Percentiles rank a stretch among this genome's conserved stretches.
Conservation (phyloP, 768 basidiomycete genomes). For the Gloeopeniophorella convolvens region DNA sequence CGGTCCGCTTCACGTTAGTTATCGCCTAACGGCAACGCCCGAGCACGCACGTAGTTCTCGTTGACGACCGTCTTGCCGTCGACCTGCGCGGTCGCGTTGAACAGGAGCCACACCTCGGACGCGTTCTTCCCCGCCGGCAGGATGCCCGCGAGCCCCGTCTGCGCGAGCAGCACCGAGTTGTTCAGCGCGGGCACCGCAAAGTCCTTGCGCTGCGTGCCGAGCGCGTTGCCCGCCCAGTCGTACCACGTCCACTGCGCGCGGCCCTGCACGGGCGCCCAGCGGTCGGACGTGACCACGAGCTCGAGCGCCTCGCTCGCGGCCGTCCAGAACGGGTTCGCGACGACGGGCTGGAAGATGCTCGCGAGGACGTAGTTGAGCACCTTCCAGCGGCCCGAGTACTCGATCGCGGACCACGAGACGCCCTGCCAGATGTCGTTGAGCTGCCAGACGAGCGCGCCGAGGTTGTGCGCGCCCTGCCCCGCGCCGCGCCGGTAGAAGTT, state of each 20-base stretch:
- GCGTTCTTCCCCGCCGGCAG: constrained; percentile 37
- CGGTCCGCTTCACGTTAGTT: constrained; percentile 7
- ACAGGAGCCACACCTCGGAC: constrained; percentile 43
- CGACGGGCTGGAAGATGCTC: constrained; percentile 39
- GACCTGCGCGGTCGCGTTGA: constrained; percentile 43
- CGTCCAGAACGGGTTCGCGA: constrained; percentile 47
- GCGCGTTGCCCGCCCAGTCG: constrained; percentile 41
- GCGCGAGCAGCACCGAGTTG: constrained; percentile 39
- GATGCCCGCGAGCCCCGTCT: constrained; percentile 37
- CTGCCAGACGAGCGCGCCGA: constrained; percentile 55
- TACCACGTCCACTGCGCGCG: constrained; percentile 50
- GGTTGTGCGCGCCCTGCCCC: constrained; percentile 49
- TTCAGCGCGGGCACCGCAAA: constrained; percentile 45
- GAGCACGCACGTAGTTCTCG: constrained; percentile 43
- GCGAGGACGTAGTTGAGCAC: constrained; percentile 47
- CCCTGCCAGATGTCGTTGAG: constrained; percentile 59
- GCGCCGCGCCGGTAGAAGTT: constrained; percentile 57
- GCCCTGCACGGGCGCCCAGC: constrained; percentile 41
- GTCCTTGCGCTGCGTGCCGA: constrained; percentile 33
- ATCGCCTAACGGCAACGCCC: too few relatives aligned
- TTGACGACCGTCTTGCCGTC: constrained; percentile 37
- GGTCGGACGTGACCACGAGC: constrained; percentile 46
- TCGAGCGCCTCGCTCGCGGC: constrained; percentile 42
- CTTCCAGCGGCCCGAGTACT: constrained; percentile 56
- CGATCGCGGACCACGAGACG: constrained; percentile 48